Base-by-base conservation (phyloP, 148 eudicot genomes). In the Fagopyrum esculentum region DNA sequence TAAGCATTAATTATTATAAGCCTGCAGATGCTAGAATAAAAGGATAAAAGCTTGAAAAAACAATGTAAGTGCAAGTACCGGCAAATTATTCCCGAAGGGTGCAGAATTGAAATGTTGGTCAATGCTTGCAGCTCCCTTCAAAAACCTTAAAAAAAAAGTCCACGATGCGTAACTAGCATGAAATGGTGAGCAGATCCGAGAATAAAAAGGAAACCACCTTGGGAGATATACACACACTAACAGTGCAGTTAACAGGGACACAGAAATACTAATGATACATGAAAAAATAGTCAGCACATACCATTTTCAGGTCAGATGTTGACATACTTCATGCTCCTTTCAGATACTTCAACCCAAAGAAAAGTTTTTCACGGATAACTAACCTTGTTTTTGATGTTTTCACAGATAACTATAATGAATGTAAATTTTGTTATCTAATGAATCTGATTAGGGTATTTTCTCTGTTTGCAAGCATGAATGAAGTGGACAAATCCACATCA, bases 41-140 rank as follows among this genome's bases (percentile, higher is more conserved):
- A 60, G 6, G 6, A 1, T 15, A 6, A 66, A 66, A 15, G n/a
- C 71, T 35, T 43, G 45, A 66, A 40, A 66, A 12, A 6, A 66
- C 40, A 15, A 40, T 59, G 35, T 10, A 17, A 51, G 29, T 68
- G 26, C 35, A 83, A 80, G 51, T 87, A 95, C 98, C 80, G 98
- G 98, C 73, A 95, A 77, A 77, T 95, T 95, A 73, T 83, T 80
- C 81, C 87, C 91, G 74, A 90, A 84, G 55, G 97, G 87, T 66
- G 92, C 85, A 50, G 93, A 90, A 77, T 70, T 75, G 87, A 92
- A 92, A 76, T 95, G 97, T 76, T 89, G 92, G 83, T 95, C 98
- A 77, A 95, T 86, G 82, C 96, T 90, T 80, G 92, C 85, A 84
- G 98, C 98, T 80, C 98, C 98, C 74, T 82, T 82, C 59, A 95